Percentiles rank a stretch among this genome's conserved stretches.
Conservation (phyloP, 768 basidiomycete species). For the Chalciporus sphaerocephalus region DNA sequence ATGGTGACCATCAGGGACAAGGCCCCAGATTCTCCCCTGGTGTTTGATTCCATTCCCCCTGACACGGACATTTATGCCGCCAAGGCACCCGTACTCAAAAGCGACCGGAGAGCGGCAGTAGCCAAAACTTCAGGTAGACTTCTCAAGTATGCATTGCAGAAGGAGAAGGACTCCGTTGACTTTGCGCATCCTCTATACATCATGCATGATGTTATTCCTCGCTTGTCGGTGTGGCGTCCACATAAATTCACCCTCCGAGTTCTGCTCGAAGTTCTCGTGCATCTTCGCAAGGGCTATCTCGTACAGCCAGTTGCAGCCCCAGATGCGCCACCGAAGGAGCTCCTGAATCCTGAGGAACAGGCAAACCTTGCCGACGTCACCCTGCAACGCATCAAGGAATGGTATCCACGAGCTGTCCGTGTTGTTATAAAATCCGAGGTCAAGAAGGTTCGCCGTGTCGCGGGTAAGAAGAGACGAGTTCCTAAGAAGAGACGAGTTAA, state of each 20-base stretch:
- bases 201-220: slow-evolving; percentile 58
- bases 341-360: slow-evolving; percentile 15
- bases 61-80: slow-evolving; percentile 25
- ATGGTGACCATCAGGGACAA: slow-evolving; percentile 23
- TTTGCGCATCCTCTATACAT: slow-evolving; percentile 56
- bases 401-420: slow-evolving; percentile 46
- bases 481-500: slow-evolving; percentile 12
- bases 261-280: slow-evolving; percentile 43
- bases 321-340: slow-evolving; percentile 20
- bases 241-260: slow-evolving; percentile 47
- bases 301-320: slow-evolving; percentile 38
- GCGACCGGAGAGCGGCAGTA: slow-evolving; percentile 22
- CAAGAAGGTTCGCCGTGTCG: slow-evolving; percentile 24
- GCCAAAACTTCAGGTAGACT: slow-evolving; percentile 18
- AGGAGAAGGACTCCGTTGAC: slow-evolving; percentile 35
- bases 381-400: slow-evolving; percentile 43
- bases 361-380: slow-evolving; percentile 36
- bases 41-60: slow-evolving; percentile 31
- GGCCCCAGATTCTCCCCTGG: slow-evolving; percentile 38
- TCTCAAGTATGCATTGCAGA: slow-evolving; percentile 11
- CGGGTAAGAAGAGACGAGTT: slow-evolving; percentile 20
- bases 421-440: slow-evolving; percentile 34
- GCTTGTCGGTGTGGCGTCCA: slow-evolving; percentile 65
- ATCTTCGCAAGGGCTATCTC: slow-evolving; percentile 48
- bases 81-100: slow-evolving; percentile 30